These are phyloP conservation scores for Diophrys sp. DNA, from an alignment of 73 alveolate genomes.

Conservation along the genomic window DNA sequence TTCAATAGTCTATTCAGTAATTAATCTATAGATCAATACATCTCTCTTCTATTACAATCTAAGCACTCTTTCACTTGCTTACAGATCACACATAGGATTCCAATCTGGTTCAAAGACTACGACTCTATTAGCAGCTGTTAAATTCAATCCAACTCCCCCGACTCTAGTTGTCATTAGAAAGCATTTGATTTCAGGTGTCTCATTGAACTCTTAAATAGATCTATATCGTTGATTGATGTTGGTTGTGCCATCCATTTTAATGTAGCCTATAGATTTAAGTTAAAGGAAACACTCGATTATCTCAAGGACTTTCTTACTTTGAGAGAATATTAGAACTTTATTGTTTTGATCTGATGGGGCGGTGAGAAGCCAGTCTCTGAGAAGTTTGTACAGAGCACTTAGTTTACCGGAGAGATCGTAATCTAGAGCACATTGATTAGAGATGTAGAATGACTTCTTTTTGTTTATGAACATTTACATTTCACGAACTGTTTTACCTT, in stretches of 20 bases:
- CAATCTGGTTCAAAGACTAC: constrained; percentile 81
- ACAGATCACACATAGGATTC: constrained; percentile 79
- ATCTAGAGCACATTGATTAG: neutral
- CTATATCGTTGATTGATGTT: constrained; percentile 40
- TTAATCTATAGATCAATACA: constrained; percentile 62
- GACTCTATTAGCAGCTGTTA: constrained; percentile 72
- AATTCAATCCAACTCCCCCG: constrained; percentile 73
- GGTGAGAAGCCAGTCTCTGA: constrained; percentile 51
- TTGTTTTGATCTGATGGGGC: constrained; percentile 45
- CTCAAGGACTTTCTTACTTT: constrained; percentile 93
- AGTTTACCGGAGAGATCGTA: constrained; percentile 55
- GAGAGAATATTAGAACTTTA: constrained; percentile 95
- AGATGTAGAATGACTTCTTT: neutral
- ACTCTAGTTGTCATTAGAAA: constrained; percentile 67
- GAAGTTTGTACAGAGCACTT: constrained; percentile 31
- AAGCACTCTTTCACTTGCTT: constrained; percentile 75
- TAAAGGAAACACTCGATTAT: constrained; percentile 61
- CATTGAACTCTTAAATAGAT: constrained; percentile 48
- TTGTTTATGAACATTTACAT: neutral
- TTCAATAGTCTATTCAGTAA: constrained; percentile 67
- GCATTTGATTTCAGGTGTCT: constrained; percentile 14
- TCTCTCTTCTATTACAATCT: constrained; percentile 71
- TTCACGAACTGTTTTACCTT: constrained; percentile 5
- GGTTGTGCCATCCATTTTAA: constrained; percentile 68
- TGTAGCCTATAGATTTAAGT: constrained; percentile 12